Evolutionary conservation across 495 filamentous ascomycete genomes (phyloP), one percentile per base, ranked within the genome.

Genomic region (Aspergillus homomorphus): DNA sequence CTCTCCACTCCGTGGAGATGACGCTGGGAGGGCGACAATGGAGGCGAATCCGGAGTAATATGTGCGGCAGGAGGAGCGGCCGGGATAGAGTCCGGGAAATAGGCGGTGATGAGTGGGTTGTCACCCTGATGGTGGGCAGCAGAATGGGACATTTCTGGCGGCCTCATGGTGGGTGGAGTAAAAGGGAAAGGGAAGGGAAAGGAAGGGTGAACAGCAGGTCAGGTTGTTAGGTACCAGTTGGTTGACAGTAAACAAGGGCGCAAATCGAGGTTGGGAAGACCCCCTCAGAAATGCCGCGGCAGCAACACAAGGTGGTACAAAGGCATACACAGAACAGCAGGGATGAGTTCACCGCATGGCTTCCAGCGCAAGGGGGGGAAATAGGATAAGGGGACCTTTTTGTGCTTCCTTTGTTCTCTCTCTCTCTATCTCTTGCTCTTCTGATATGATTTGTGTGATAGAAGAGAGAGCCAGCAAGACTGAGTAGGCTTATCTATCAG

Each of bases 121-220:
- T 69, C 62, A 24, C 69, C 66, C 49, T 76, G 72, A 57, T 69
- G 68, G 42, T 74, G 74, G 63, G 70, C 72, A 62, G 73, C 66
- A 58, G 66, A 72, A 69, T 74, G 69, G 64, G 74, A 69, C 74
- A 76, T 77, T 65, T 72, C 73, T 60, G 71, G 71, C 45, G 66
- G 66, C 62, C 61, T 64, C 72, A 77, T 75, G 63, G 62, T 62
- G 59, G 65, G 62, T 56, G 51, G 57, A 61, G 54, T 49, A 60
- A 53, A 48, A 41, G 55, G 41, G 23, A 22, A 41, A 53, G 45
- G 33, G 51, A 52, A 42, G 51, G 43, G 44, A 54, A 51, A 52
- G 54, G 60, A 45, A 61, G 55, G 45, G 45, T 56, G 44, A 22
- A 30, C 30, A 55, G 44, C 56, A 51, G 54, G 53, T n/a, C n/a